Evolutionary conservation across 2,329 filamentous ascomycete species (phyloP).

Genomic region (Elsinoe australis): DNA sequence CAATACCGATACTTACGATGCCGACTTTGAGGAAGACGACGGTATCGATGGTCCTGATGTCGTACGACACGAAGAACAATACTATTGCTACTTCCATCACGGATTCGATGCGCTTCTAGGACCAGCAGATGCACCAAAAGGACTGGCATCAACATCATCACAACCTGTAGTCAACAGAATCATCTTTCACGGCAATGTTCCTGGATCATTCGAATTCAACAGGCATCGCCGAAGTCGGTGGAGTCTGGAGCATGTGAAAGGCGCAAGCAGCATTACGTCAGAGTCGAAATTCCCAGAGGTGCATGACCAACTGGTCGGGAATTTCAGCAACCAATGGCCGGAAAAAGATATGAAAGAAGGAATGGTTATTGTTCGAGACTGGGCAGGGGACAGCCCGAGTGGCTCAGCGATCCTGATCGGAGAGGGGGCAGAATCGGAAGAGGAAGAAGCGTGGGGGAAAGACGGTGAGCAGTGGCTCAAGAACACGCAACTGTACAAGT

Average conservation of each 20-base stretch:
- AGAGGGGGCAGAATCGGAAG: slow-evolving; percentile 33
- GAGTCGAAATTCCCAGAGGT: slow-evolving; percentile 73
- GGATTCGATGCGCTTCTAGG: slow-evolving; percentile 94
- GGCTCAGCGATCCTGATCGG: slow-evolving; percentile 31
- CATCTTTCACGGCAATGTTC: slow-evolving; percentile 89
- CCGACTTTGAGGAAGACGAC: slow-evolving; percentile 41
- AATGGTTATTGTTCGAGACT: slow-evolving; percentile 33
- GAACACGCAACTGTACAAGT: slow-evolving; percentile 83
- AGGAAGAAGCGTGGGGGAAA: slow-evolving; percentile 36
- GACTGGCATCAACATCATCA: slow-evolving; percentile 23
- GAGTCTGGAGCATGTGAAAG: slow-evolving; percentile 53
- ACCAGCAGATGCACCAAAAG: slow-evolving; percentile 30
- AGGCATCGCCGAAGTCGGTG: slow-evolving; percentile 83
- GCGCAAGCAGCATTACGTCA: slow-evolving; percentile 51
- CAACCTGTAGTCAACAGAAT: slow-evolving; percentile 81
- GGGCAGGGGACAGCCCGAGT: slow-evolving; percentile 27
- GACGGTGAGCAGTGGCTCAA: slow-evolving; percentile 52
- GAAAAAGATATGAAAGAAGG: slow-evolving; percentile 43
- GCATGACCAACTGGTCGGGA: slow-evolving; percentile 57
- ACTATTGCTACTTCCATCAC: slow-evolving; percentile 96
- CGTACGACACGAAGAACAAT: slow-evolving; percentile 59
- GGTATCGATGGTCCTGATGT: slow-evolving; percentile 44
- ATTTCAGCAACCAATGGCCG: slow-evolving; percentile 56
- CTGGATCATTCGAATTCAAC: slow-evolving; percentile 95
- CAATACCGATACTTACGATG: slow-evolving; percentile 38